Evolutionary conservation across 1,284 basidiomycete species (phyloP).

Genomic region (Malassezia furfur): DNA sequence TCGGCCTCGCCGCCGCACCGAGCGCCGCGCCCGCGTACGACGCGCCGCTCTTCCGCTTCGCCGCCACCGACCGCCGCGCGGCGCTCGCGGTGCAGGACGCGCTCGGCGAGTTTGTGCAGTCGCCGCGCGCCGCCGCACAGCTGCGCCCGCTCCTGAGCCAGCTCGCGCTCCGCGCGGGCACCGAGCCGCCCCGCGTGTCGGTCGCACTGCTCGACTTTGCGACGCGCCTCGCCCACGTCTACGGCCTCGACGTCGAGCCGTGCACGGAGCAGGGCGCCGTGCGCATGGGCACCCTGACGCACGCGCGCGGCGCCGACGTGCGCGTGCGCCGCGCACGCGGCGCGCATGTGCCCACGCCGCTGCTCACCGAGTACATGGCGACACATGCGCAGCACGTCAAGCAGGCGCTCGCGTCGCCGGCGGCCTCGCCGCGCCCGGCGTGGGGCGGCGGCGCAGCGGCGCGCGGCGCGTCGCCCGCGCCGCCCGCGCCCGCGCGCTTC

Average conservation of each 20-base stretch:
- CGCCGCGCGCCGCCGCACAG: slow-evolving; percentile 33
- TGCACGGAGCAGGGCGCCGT: slow-evolving; percentile 1
- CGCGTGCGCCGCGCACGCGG: slow-evolving; percentile 34
- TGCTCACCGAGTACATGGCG: slow-evolving; percentile 24
- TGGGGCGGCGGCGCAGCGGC: background rate
- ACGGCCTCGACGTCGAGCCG: slow-evolving; percentile 22
- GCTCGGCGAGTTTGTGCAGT: slow-evolving; percentile 41
- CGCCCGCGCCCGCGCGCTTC: background rate
- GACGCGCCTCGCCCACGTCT: slow-evolving; percentile 31
- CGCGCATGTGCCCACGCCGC: slow-evolving; percentile 30
- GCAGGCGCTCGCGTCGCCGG: background rate
- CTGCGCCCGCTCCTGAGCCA: slow-evolving; percentile 15
- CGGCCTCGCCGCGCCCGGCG: background rate
- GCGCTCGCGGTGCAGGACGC: slow-evolving; percentile 31
- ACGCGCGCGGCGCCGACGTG: slow-evolving; percentile 13
- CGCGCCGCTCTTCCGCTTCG: slow-evolving; percentile 31
- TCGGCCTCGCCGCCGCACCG: slow-evolving; percentile 31
- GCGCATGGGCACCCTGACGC: background rate
- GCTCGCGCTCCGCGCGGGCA: background rate
- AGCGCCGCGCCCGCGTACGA: slow-evolving; percentile 19
- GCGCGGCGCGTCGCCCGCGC: background rate
- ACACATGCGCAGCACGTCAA: background rate
- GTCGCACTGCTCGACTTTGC: slow-evolving; percentile 34
- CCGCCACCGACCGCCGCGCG: slow-evolving; percentile 22
- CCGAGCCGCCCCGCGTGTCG: slow-evolving; percentile 21